These are phyloP conservation scores for Thraustochytrium sp. DNA, from an alignment of 352 stramenopile species.

Conservation along the genomic window DNA sequence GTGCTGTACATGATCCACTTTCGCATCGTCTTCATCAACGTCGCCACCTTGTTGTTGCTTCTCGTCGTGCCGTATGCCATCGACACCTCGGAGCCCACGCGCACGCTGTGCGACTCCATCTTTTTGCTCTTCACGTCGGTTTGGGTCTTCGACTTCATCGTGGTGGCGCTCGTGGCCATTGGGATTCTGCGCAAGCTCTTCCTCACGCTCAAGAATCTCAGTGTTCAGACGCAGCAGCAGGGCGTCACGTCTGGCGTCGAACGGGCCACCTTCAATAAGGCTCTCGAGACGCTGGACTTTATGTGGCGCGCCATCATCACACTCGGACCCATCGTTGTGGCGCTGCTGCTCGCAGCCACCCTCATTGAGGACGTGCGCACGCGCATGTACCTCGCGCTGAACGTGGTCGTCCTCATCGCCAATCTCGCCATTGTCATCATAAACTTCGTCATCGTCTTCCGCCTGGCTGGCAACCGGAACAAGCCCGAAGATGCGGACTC, in stretches of 20 bases:
- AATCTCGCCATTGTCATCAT: neutral
- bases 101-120: conserved; percentile 1
- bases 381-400: conserved; percentile 22
- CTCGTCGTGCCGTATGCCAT: neutral
- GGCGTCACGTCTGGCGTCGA: neutral
- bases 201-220: neutral
- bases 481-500: too few relatives aligned
- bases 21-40: neutral
- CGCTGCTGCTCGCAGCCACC: neutral
- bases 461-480: neutral
- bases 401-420: conserved; percentile 12
- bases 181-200: conserved; percentile 29
- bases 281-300: neutral
- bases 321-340: neutral
- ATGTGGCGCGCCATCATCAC: neutral
- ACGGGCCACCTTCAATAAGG: neutral
- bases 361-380: neutral
- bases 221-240: neutral
- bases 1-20: neutral
- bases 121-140: neutral
- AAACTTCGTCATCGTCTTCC: conserved; percentile 14
- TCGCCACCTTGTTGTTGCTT: neutral
- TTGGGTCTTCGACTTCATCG: neutral
- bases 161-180: neutral
- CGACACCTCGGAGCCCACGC: neutral